A percentile compares a stretch with the other conserved stretches of the same genome.
Evolutionary conservation across 495 filamentous ascomycete species (phyloP).

Genomic region (Talaromyces borbonicus): DNA sequence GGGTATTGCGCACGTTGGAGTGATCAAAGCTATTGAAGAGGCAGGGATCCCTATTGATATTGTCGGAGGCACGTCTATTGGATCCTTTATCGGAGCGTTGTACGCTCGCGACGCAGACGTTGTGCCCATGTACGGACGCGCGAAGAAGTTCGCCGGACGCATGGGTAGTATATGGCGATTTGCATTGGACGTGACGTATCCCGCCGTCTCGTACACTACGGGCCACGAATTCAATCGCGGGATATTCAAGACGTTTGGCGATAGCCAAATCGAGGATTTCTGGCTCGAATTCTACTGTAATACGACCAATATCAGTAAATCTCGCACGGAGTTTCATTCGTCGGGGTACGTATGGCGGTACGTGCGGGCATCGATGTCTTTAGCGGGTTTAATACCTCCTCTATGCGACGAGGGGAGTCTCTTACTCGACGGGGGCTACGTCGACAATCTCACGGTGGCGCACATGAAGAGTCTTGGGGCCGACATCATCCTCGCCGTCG

Average conservation of each 20-base stretch:
- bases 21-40: constrained; percentile 92
- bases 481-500: constrained; percentile 89
- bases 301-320: constrained; percentile 93
- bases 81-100: constrained; percentile 90
- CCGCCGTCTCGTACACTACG: constrained; percentile 89
- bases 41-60: constrained; percentile 95
- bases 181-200: constrained; percentile 90
- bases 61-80: constrained; percentile 92
- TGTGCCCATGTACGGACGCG: constrained; percentile 90
- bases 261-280: constrained; percentile 95
- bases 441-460: constrained; percentile 92
- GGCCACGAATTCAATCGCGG: constrained; percentile 98
- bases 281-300: constrained; percentile 99
- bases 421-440: constrained; percentile 91
- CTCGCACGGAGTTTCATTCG: constrained; percentile 80
- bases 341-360: constrained; percentile 96
- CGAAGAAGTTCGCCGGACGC: constrained; percentile 92
- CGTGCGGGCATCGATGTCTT: constrained; percentile 88
- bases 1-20: constrained; percentile 83
- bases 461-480: constrained; percentile 94
- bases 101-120: constrained; percentile 96
- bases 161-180: constrained; percentile 99
- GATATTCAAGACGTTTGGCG: constrained; percentile 96
- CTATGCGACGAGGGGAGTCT: constrained; percentile 95
- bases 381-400: constrained; percentile 85